Base-by-base conservation (phyloP, 176 grass and related monocot species). In the Oryza longistaminata region DNA sequence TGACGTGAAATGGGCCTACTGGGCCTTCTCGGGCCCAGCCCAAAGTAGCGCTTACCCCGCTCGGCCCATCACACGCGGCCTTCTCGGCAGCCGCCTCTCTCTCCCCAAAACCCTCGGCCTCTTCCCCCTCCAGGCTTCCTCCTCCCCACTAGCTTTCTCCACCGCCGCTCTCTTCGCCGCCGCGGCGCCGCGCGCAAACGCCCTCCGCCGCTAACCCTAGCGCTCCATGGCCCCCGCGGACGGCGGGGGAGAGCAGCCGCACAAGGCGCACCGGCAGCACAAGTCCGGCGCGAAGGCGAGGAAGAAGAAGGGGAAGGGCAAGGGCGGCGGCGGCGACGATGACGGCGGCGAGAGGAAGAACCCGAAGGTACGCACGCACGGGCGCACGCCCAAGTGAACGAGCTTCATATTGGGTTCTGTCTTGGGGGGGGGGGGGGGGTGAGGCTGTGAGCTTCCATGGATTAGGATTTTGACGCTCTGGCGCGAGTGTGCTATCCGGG, bases 201-300 rank as follows among this genome's bases (percentile, higher is more conserved):
- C 7, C 49, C 13, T 10, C 22, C 17, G 44, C 58, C 29, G 75
- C 82, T 76, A 85, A 25, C 21, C 21, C 66, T 44, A 82, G 64
- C 35, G 19, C 2, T 1, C 88, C 76, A 95, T 98, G 95, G 82
- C 73, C 53, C 78, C 83, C 8, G 85, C 79, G 71, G 88, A 84
- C 43, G 74, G 27, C 42, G 85, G 81, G 35, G 55, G 14, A 11
- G 91, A 93, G 79, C 95, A 93, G 77, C 39, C 85, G 13, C 91
- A 93, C 87, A 98, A 98, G 87, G 86, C 93, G 11, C 95, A 98
- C 33, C 90, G 95, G 3, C 45, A 75, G 58, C 91, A 91, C 82
- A 95, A 92, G 90, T 86, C 93, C 3, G 95, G 93, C 46, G 89
- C 91, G 66, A 91, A 90, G 64, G 86, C 85, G 34, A 83, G 74